A percentile compares a stretch with the other conserved stretches of the same genome.
These are phyloP conservation scores for Ramaria sp. DNA, from an alignment of 768 basidiomycete genomes.

Conservation along the genomic window DNA sequence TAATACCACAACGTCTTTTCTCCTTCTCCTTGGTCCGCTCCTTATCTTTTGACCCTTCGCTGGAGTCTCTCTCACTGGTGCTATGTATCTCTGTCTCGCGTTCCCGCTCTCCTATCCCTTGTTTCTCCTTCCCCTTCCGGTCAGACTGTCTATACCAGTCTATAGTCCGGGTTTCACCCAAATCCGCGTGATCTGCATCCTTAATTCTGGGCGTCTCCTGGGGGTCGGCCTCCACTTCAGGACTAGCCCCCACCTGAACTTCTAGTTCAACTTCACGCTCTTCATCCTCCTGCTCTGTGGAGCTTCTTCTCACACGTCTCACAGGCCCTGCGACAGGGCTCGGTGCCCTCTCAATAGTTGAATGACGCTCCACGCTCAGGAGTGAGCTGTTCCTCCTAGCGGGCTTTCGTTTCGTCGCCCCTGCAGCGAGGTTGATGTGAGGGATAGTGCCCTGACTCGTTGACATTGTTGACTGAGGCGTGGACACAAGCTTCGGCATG, in stretches of 20 bases:
- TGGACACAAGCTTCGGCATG: constrained; percentile 26
- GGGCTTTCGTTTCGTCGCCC: constrained; percentile 27
- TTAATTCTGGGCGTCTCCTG: constrained; percentile 7
- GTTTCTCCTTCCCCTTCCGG: constrained; percentile 14
- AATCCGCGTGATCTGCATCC: constrained; percentile 17
- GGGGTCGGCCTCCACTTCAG: background rate
- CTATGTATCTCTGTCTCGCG: constrained; percentile 32
- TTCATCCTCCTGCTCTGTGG: background rate
- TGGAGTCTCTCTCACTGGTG: constrained; percentile 24
- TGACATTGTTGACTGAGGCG: constrained; percentile 22
- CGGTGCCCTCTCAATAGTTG: background rate
- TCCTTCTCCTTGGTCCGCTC: constrained; percentile 24
- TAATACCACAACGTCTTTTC: constrained; percentile 33
- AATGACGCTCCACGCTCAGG: background rate
- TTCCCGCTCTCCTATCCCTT: constrained; percentile 14
- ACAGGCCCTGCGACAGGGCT: constrained; percentile 1
- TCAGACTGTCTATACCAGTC: constrained; percentile 14
- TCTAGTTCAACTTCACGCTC: constrained; percentile 2
- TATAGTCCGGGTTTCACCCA: constrained; percentile 19
- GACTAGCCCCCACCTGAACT: background rate
- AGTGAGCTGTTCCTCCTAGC: constrained; percentile 25
- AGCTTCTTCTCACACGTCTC: constrained; percentile 1
- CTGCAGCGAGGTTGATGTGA: constrained; percentile 12
- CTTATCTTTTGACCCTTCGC: constrained; percentile 21
- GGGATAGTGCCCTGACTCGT: constrained; percentile 12